Conservation (phyloP, 805 yeast species). For the Starmerella etchellsii region DNA sequence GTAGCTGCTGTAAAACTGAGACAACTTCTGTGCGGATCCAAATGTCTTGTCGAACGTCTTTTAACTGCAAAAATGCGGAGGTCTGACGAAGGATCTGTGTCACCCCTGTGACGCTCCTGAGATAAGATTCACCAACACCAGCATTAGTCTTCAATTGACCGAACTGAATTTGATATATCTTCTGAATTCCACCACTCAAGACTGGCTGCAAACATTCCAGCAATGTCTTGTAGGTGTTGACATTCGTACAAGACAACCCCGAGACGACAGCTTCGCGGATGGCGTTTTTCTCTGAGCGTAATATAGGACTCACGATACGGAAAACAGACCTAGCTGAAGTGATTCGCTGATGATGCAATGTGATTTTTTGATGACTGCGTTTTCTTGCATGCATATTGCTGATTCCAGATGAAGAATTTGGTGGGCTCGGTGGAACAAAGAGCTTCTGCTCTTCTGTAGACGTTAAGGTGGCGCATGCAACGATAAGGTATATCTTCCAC, state of each 20-base stretch:
- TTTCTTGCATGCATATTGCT: constrained; percentile 47
- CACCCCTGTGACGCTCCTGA: constrained; percentile 51
- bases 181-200: constrained; percentile 37
- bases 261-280: constrained; percentile 78
- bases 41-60: constrained; percentile 45
- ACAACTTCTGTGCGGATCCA: constrained; percentile 56
- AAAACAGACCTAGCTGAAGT: constrained; percentile 87
- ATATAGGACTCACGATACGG: constrained; percentile 70
- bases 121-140: constrained; percentile 4
- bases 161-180: constrained; percentile 7
- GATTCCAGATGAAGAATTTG: background rate
- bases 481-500: constrained; percentile 79
- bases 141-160: constrained; percentile 1
- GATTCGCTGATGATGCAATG: constrained; percentile 78
- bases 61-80: constrained; percentile 43
- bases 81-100: constrained; percentile 66
- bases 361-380: constrained; percentile 63
- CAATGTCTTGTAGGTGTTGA: constrained; percentile 73
- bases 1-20: constrained; percentile 14
- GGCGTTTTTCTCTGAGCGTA: constrained; percentile 54
- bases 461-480: constrained; percentile 84
- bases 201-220: constrained; percentile 60
- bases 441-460: constrained; percentile 77
- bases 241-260: constrained; percentile 79
- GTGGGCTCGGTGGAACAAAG: constrained; percentile 38